Conservation (phyloP, 2,329 filamentous ascomycete genomes). For the Harringtonia lauricola region DNA sequence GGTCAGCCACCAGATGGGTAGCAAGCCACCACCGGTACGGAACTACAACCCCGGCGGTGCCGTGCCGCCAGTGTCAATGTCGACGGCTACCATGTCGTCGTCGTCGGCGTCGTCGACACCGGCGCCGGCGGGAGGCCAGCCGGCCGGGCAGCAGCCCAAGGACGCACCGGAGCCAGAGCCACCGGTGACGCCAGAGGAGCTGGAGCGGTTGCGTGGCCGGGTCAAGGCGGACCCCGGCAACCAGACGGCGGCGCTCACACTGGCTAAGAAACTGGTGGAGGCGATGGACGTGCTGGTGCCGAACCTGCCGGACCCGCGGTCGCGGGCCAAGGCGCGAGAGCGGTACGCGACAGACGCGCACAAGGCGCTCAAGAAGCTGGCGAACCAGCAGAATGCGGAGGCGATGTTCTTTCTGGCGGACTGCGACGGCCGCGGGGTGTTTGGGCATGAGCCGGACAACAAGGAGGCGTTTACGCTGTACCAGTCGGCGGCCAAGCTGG, state of each 20-base stretch:
- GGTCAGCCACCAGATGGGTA: conserved; percentile 35
- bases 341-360: conserved; percentile 76
- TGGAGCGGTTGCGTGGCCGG: conserved; percentile 60
- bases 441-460: conserved; percentile 70
- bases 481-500: conserved; percentile 82
- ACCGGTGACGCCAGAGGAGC: conserved; percentile 66
- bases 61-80: conserved; percentile 20
- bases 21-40: conserved; percentile 47
- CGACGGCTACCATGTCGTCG: conserved; percentile 5
- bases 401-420: conserved; percentile 94
- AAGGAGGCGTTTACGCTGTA: conserved; percentile 93
- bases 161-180: conserved; percentile 13
- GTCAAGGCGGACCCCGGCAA: conserved; percentile 65
- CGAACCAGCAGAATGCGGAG: conserved; percentile 59
- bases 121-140: conserved; percentile 14
- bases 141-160: conserved; percentile 11
- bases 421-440: conserved; percentile 68
- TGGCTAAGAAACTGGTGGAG: conserved; percentile 79
- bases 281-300: conserved; percentile 66
- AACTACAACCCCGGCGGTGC: conserved; percentile 27
- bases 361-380: conserved; percentile 85
- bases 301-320: conserved; percentile 54
- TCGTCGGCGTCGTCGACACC: background rate
- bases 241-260: conserved; percentile 54
- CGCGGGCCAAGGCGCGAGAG: conserved; percentile 66